Evolutionary conservation across 1,284 basidiomycete genomes (phyloP).

Genomic region (Cystobasidiaceae sp.): DNA sequence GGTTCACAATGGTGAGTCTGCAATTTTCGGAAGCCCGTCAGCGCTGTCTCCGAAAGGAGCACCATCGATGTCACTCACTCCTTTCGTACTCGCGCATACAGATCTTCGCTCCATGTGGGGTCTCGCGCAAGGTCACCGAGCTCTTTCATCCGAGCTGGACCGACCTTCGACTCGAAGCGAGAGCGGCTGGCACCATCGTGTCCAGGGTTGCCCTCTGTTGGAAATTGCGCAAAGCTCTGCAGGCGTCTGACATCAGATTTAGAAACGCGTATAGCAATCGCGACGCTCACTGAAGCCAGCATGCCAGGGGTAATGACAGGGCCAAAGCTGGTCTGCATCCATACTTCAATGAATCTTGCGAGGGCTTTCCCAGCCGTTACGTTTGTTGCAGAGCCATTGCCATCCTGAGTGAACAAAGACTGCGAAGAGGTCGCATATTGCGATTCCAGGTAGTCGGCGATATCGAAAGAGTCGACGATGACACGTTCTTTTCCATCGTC

Average conservation of each 20-base stretch:
- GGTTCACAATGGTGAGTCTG: not conserved
- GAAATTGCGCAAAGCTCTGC: constrained; percentile 34
- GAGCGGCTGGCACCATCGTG: constrained; percentile 23
- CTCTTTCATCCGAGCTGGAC: constrained; percentile 35
- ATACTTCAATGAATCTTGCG: constrained; percentile 35
- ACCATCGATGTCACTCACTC: constrained; percentile 24
- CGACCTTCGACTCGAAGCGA: constrained; percentile 35
- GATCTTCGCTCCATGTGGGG: constrained; percentile 27
- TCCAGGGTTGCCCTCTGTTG: constrained; percentile 5
- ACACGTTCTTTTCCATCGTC: constrained; percentile 21
- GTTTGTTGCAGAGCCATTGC: not conserved
- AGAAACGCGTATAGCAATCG: too few relatives aligned
- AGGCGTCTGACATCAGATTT: too few relatives aligned
- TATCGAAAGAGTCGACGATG: constrained; percentile 35
- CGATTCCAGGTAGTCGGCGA: constrained; percentile 33
- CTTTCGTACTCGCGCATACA: constrained; percentile 28
- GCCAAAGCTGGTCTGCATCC: constrained; percentile 34
- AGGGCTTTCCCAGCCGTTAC: constrained; percentile 26
- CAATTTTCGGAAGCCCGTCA: not conserved
- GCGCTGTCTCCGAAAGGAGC: not conserved
- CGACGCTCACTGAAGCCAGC: constrained; percentile 27
- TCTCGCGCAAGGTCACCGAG: constrained; percentile 21
- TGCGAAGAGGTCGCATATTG: constrained; percentile 13
- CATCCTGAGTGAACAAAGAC: constrained; percentile 30
- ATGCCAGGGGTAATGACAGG: constrained; percentile 33